phyloP scores from a whole-genome alignment of 257 asterid species.

The Nicotiana obtusifolia region DNA sequence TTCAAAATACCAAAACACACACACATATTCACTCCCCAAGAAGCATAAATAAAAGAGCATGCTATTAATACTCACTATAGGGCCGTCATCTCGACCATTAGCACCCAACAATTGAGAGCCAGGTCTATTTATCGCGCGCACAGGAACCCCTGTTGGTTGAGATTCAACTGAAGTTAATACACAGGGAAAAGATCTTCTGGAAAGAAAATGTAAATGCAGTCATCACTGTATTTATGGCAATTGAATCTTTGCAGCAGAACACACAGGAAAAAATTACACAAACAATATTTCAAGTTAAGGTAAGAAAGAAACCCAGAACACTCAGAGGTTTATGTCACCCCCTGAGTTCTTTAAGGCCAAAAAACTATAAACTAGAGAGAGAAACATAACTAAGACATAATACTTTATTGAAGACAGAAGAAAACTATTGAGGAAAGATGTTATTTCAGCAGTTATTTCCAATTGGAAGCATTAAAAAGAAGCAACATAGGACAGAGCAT shows the following conservation, averaged over 20 bases:
- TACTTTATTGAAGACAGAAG: neutral
- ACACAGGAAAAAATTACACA: neutral
- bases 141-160: constrained; percentile 59
- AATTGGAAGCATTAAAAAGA: neutral
- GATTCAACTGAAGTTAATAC: constrained; percentile 14
- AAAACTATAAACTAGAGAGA: neutral
- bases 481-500: constrained; percentile 20
- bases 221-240: neutral
- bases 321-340: neutral
- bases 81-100: constrained; percentile 98
- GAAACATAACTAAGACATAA: neutral
- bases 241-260: neutral
- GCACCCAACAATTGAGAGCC: constrained; percentile 85
- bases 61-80: constrained; percentile 54
- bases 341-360: neutral
- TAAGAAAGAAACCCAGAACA: neutral
- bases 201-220: neutral
- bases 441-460: neutral
- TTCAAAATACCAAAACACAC: neutral
- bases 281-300: neutral
- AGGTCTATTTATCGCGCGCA: constrained; percentile 88
- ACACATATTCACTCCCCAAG: neutral
- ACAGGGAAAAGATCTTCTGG: neutral
- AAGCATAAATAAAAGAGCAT: neutral
- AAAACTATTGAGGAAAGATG: neutral